phyloP scores from a whole-genome alignment of 129 eudicot species.

The Pulicaria dysenterica region DNA sequence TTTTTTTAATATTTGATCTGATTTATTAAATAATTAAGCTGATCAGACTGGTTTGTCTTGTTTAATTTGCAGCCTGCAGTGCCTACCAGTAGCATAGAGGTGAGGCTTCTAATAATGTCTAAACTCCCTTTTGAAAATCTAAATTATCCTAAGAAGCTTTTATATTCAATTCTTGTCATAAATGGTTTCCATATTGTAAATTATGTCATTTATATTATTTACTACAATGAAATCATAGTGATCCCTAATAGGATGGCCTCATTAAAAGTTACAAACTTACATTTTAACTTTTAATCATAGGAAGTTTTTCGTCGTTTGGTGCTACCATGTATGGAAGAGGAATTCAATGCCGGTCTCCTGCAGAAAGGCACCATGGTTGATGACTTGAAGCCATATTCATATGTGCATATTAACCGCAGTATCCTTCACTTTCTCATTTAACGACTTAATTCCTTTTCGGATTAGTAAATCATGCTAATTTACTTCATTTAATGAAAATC shows the following conservation, averaged over 20 bases:
- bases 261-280: not conserved
- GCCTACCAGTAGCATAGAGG: constrained; percentile 56
- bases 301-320: constrained; percentile 61
- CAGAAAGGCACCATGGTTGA: constrained; percentile 45
- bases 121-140: not conserved
- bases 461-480: not conserved
- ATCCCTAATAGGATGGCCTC: not conserved
- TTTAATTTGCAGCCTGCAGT: constrained; percentile 53
- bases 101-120: constrained; percentile 35
- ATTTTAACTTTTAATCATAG: constrained; percentile 32
- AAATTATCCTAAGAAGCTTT: not conserved
- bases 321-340: constrained; percentile 50
- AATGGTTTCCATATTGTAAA: not conserved
- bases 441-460: not conserved
- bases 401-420: constrained; percentile 64
- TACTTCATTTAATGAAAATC: not conserved
- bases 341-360: constrained; percentile 53
- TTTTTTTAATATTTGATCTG: constrained; percentile 31
- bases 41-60: constrained; percentile 43
- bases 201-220: not conserved
- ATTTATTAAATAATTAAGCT: constrained; percentile 39
- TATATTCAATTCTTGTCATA: not conserved
- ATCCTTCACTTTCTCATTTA: constrained; percentile 43
- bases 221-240: not conserved
- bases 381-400: constrained; percentile 53